Conservation (phyloP, 805 yeast genomes). For the Starmerella lactis-condensi region DNA sequence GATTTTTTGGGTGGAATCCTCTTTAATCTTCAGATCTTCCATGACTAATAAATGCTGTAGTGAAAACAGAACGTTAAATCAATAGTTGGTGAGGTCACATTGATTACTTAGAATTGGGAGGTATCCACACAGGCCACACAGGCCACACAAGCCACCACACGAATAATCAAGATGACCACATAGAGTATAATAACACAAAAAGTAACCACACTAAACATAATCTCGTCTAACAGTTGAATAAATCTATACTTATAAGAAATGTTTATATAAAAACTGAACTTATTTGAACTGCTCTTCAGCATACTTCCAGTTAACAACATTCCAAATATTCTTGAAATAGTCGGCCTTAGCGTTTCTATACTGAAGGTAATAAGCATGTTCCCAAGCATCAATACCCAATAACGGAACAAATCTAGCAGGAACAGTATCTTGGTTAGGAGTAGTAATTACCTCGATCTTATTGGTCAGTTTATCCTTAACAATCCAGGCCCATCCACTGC, state of each 20-base stretch:
- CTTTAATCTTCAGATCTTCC: not conserved
- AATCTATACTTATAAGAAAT: not conserved
- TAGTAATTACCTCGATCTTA: slow-evolving; percentile 60
- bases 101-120: too few species aligned
- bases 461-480: slow-evolving; percentile 58
- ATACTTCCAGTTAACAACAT: slow-evolving; percentile 82
- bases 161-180: too few species aligned
- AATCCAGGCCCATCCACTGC: slow-evolving; percentile 90
- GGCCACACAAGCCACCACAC: too few species aligned
- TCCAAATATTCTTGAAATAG: slow-evolving; percentile 88
- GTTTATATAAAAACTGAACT: not conserved
- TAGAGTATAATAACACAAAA: too few species aligned
- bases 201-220: too few species aligned
- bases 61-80: too few species aligned
- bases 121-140: too few species aligned
- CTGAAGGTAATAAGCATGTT: slow-evolving; percentile 87
- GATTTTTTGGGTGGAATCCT: slow-evolving; percentile 30
- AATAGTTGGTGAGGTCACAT: too few species aligned
- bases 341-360: slow-evolving; percentile 82
- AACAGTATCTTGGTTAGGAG: slow-evolving; percentile 75
- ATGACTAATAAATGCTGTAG: too few species aligned
- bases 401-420: slow-evolving; percentile 51
- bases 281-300: slow-evolving; percentile 45
- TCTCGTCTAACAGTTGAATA: too few species aligned
- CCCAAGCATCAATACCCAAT: slow-evolving; percentile 91